Evolutionary conservation across 2,329 filamentous ascomycete genomes (phyloP).

Genomic region (Sporothrix phasma): DNA sequence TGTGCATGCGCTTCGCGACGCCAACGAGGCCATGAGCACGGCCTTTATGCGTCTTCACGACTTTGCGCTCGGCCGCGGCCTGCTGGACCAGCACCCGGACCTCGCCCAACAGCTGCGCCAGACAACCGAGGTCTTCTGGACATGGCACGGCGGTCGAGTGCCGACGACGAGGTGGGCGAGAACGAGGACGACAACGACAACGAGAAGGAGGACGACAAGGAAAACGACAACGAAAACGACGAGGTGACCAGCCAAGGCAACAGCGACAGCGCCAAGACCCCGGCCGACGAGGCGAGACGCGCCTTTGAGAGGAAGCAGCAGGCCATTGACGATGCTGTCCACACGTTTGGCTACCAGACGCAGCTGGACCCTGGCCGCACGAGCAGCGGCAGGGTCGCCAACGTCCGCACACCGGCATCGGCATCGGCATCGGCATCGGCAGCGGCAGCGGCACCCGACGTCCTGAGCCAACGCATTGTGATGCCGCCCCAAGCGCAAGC

Average conservation of each 20-base stretch:
- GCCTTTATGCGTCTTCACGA: conserved; percentile 60
- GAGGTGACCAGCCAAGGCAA: not conserved
- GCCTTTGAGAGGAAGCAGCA: conserved; percentile 4
- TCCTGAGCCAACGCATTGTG: not conserved
- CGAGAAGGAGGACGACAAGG: conserved; percentile 25
- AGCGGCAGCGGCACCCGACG: not conserved
- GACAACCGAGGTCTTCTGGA: conserved; percentile 47
- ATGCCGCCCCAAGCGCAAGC: not conserved
- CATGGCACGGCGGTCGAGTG: conserved; percentile 39
- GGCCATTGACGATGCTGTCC: conserved; percentile 7
- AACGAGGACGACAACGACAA: conserved; percentile 1
- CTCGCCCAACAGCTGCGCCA: conserved; percentile 47
- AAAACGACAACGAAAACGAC: not conserved
- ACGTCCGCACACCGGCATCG: not conserved
- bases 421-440: not conserved
- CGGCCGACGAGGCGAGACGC: not conserved
- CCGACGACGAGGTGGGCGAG: conserved; percentile 27
- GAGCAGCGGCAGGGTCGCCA: not conserved
- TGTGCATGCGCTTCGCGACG: conserved; percentile 57
- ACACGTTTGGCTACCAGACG: conserved; percentile 11
- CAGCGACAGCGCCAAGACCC: not conserved
- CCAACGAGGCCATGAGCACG: conserved; percentile 64
- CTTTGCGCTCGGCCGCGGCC: conserved; percentile 45
- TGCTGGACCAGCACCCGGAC: conserved; percentile 46
- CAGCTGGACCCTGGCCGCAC: not conserved